These are phyloP conservation scores for Grosmannia penicillata DNA, from an alignment of 2,329 filamentous ascomycete species.

Conservation along the genomic window DNA sequence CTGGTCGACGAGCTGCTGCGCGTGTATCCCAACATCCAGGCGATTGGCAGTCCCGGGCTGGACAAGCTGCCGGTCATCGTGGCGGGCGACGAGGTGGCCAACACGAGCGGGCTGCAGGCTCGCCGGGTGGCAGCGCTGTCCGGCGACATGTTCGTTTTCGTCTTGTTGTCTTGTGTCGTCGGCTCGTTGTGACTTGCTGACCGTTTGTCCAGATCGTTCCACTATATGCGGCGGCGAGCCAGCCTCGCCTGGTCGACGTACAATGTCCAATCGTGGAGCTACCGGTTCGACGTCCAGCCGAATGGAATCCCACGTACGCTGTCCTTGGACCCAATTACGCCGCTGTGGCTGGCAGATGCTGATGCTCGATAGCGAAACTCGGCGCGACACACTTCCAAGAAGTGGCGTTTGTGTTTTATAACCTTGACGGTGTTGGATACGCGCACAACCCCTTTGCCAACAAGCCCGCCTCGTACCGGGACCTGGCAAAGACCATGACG, in stretches of 20 bases:
- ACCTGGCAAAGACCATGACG: slow-evolving; percentile 31
- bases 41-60: slow-evolving; percentile 28
- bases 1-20: slow-evolving; percentile 21
- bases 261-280: slow-evolving; percentile 17
- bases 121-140: slow-evolving; percentile 4
- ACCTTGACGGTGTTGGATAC: slow-evolving; percentile 31
- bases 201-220: not conserved
- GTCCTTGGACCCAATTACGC: not conserved
- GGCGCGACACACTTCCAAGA: slow-evolving; percentile 26
- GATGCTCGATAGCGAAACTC: not conserved
- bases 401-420: slow-evolving; percentile 39
- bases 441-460: slow-evolving; percentile 21
- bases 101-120: slow-evolving; percentile 2
- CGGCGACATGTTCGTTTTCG: slow-evolving; percentile 1
- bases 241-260: slow-evolving; percentile 5
- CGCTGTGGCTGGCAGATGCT: not conserved
- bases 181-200: not conserved
- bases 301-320: slow-evolving; percentile 13
- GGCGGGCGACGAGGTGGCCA: slow-evolving; percentile 16
- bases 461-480: slow-evolving; percentile 24
- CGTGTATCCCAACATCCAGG: slow-evolving; percentile 35
- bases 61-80: slow-evolving; percentile 22
- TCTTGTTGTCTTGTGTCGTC: not conserved
- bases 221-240: slow-evolving; percentile 12
- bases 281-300: slow-evolving; percentile 27